Percentiles rank a stretch among this genome's conserved stretches.
Evolutionary conservation across 2,329 filamentous ascomycete genomes (phyloP).

Genomic region (Arthrobotrys entomopaga): DNA sequence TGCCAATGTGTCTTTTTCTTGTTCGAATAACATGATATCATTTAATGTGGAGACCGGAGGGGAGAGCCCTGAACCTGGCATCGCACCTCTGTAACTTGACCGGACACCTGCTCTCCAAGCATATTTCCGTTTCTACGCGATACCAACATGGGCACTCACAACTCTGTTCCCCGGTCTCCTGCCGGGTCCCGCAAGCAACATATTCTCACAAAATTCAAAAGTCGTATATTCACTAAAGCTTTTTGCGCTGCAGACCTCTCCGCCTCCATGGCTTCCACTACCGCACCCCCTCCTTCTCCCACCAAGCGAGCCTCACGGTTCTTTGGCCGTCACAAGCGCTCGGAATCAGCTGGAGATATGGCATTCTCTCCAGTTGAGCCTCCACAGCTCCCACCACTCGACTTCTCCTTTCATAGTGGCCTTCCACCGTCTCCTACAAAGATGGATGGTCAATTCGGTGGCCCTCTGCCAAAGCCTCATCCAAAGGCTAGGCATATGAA

Average conservation of each 20-base stretch:
- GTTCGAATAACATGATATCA: too few relatives aligned
- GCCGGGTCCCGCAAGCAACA: neutral
- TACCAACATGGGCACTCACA: slow-evolving; percentile 1
- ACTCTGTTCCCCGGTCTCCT: slow-evolving; percentile 6
- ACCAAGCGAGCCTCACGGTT: slow-evolving; percentile 41
- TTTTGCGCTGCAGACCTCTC: slow-evolving; percentile 7
- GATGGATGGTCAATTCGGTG: slow-evolving; percentile 22
- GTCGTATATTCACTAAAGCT: slow-evolving; percentile 24
- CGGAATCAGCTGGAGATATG: slow-evolving; percentile 24
- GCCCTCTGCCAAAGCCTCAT: slow-evolving; percentile 21
- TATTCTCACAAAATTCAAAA: slow-evolving; percentile 1
- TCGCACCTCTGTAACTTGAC: too few relatives aligned
- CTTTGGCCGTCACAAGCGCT: slow-evolving; percentile 42
- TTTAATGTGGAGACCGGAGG: too few relatives aligned
- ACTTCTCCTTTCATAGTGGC: slow-evolving; percentile 28
- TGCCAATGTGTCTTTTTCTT: too few relatives aligned
- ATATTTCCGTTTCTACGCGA: neutral
- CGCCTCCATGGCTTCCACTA: slow-evolving; percentile 30
- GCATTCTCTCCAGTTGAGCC: slow-evolving; percentile 16
- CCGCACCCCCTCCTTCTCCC: slow-evolving; percentile 35
- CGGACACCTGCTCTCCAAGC: neutral
- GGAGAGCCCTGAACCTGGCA: too few relatives aligned
- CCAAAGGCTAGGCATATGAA: slow-evolving; percentile 31
- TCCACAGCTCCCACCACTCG: slow-evolving; percentile 44
- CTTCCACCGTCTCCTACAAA: slow-evolving; percentile 18